phyloP scores from a whole-genome alignment of 1,284 basidiomycete genomes.

The Pyrrhoderma noxium region DNA sequence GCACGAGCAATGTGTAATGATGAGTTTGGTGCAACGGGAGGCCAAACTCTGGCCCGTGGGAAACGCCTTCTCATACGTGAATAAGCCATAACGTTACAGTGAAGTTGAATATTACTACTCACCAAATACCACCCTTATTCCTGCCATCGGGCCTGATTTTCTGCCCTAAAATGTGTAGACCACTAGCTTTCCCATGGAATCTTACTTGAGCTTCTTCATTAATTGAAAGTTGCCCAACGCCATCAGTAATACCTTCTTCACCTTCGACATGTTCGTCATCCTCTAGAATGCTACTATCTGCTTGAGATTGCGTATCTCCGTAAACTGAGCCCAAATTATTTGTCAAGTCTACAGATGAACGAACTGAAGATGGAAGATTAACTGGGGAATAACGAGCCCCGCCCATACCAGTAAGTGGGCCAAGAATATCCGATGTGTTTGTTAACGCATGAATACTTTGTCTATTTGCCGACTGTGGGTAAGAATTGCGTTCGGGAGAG shows the following conservation, averaged over 20 bases:
- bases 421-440: conserved; percentile 4
- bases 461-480: conserved; percentile 3
- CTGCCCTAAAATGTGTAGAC: conserved; percentile 65
- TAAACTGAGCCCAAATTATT: background rate
- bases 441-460: conserved; percentile 3
- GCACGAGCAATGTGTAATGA: conserved; percentile 17
- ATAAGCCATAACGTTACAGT: conserved; percentile 11
- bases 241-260: conserved; percentile 43
- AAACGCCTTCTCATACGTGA: conserved; percentile 50
- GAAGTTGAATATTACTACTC: conserved; percentile 21
- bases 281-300: background rate
- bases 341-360: background rate
- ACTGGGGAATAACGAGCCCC: conserved; percentile 10
- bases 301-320: background rate
- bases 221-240: conserved; percentile 75
- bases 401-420: conserved; percentile 1
- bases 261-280: conserved; percentile 24
- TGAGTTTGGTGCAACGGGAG: conserved; percentile 41
- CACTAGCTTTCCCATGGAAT: conserved; percentile 75
- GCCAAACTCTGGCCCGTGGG: conserved; percentile 79
- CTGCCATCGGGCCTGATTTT: conserved; percentile 53
- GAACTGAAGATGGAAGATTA: background rate
- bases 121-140: conserved; percentile 78
- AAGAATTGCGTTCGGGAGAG: conserved; percentile 1
- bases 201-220: conserved; percentile 79